Conservation (phyloP, 2,329 filamentous ascomycete genomes). For the Phyllosticta citriasiana region DNA sequence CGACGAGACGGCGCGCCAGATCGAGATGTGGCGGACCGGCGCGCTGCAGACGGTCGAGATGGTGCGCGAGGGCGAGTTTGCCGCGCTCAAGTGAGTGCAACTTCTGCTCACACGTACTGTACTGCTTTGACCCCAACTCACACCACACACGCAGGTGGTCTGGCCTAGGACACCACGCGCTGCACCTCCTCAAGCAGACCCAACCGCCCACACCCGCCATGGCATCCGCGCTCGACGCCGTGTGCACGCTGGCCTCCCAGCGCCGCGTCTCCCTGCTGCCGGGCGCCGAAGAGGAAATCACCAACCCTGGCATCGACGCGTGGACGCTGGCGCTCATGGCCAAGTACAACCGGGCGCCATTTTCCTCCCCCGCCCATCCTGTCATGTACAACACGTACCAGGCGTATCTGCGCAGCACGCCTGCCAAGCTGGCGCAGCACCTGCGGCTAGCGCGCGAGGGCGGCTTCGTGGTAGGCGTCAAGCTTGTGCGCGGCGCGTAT, state of each 20-base stretch:
- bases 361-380: conserved; percentile 55
- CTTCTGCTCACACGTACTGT: not conserved
- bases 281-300: conserved; percentile 72
- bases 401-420: conserved; percentile 44
- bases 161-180: conserved; percentile 65
- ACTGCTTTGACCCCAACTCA: conserved; percentile 13
- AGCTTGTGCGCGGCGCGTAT: conserved; percentile 50
- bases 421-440: conserved; percentile 33
- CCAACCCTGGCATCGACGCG: conserved; percentile 52
- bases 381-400: conserved; percentile 63
- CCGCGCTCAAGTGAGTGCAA: conserved; percentile 33
- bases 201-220: conserved; percentile 55
- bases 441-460: conserved; percentile 38
- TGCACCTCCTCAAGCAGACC: conserved; percentile 54
- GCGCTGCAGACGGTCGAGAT: conserved; percentile 58
- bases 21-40: conserved; percentile 61
- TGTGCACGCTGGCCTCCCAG: conserved; percentile 61
- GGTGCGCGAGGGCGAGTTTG: conserved; percentile 35
- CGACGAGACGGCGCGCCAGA: conserved; percentile 49
- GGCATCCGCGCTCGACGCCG: conserved; percentile 57
- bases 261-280: conserved; percentile 68
- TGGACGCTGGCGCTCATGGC: conserved; percentile 46
- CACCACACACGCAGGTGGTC: conserved; percentile 49
- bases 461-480: conserved; percentile 44
- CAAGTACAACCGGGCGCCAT: conserved; percentile 33